Base-by-base conservation (phyloP, 352 stramenopile genomes). In the Phytophthora macrochlamydospora region DNA sequence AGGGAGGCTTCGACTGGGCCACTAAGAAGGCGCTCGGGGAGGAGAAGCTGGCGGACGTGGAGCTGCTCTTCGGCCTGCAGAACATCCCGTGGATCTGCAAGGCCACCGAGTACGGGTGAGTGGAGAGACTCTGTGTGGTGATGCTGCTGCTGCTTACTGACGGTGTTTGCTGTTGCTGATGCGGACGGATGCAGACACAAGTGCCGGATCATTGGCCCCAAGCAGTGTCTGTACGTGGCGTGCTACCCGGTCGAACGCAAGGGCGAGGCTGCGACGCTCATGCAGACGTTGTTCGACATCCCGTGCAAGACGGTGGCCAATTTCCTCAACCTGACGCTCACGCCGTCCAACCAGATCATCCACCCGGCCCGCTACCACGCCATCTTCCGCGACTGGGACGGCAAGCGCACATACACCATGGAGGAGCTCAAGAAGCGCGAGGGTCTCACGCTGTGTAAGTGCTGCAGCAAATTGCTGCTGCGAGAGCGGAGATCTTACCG, bases 41-140 rank as follows among this genome's bases (percentile, higher is more conserved):
- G 29, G 70, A 83, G 40, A 82, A 77, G 40, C 75, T 92, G 9
- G 71, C 70, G 7, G 74, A 79, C 35, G 56, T 92, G 32, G 84
- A 91, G 48, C 64, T 92, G 68, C 82, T 98, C 56, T 97, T 98
- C 59, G 92, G 92, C 59, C 75, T 98, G 33, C 92, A 98, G 64
- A 98, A 98, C 83, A 98, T 98, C 65, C 92, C 92, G 49, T 98
- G 92, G 92, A 97, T 98, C 72, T 98, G 92, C 81, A 97, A 97
- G 73, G 85, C 87, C 32, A 90, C 82, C 29, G 78, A 94, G 65
- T 97, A 97, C 58, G 84, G 85, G 84, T 91, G 54, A 48, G 71
- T 37, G 9, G 31, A 30, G 11, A 18, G 48, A 53, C 12, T 37
- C n/a, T 13, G 28, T 40, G 18, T 4, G 5, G 14, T 8, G 2